These are phyloP conservation scores for Blastocladiella emersonii DNA, from an alignment of 371 early-diverging fungal genomes.

Conservation along the genomic window DNA sequence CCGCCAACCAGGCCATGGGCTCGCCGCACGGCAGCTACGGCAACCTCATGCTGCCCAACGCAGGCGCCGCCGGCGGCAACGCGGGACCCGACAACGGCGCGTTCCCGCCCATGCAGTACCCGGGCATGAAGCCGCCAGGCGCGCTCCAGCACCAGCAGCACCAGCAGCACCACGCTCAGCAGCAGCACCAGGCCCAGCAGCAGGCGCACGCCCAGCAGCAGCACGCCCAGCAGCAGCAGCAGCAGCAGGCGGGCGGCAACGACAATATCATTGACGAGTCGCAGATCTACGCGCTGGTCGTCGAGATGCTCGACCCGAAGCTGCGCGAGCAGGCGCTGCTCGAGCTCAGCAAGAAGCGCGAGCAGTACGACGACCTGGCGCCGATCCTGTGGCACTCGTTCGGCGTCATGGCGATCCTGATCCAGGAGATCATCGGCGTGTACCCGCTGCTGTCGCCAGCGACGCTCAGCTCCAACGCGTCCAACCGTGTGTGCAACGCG, in stretches of 20 bases:
- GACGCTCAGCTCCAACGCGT: conserved; percentile 68
- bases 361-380: conserved; percentile 86
- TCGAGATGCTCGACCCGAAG: conserved; percentile 63
- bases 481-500: conserved; percentile 92
- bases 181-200: conserved; percentile 8
- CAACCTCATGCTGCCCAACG: not conserved
- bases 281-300: conserved; percentile 71
- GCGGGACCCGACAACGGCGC: too few relatives aligned
- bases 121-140: not conserved
- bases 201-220: conserved; percentile 7
- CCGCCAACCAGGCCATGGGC: too few relatives aligned
- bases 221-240: not conserved
- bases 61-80: too few relatives aligned
- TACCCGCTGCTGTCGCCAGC: conserved; percentile 84
- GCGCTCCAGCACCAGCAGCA: conserved; percentile 8
- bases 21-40: not conserved
- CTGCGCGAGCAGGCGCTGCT: conserved; percentile 69
- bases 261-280: conserved; percentile 42
- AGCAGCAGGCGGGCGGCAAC: not conserved
- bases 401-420: conserved; percentile 75
- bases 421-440: conserved; percentile 87
- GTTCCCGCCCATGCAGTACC: not conserved
- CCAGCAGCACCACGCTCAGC: not conserved
- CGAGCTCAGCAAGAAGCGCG: conserved; percentile 87
- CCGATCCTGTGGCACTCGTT: conserved; percentile 91